Percentiles rank a stretch among this genome's conserved stretches.
phyloP scores from a whole-genome alignment of 495 filamentous ascomycete species.

The Oleoguttula mirabilis region DNA sequence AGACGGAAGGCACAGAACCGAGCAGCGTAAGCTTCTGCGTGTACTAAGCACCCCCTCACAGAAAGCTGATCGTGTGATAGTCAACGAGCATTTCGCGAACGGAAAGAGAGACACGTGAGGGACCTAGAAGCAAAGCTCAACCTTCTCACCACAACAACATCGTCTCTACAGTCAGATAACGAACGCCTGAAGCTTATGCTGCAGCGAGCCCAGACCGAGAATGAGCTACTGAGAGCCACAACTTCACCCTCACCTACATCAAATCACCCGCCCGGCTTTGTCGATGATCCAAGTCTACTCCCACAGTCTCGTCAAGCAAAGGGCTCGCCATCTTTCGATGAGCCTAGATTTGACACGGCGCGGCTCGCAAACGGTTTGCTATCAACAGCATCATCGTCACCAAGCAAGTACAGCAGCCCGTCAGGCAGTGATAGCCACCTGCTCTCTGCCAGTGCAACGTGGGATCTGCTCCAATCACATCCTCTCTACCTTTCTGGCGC shows the following conservation, averaged over 20 bases:
- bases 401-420: constrained; percentile 51
- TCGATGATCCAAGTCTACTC: constrained; percentile 15
- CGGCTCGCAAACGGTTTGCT: constrained; percentile 13
- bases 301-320: constrained; percentile 8
- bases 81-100: constrained; percentile 92
- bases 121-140: constrained; percentile 82
- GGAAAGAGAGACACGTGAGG: constrained; percentile 87
- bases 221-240: constrained; percentile 75
- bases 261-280: constrained; percentile 13
- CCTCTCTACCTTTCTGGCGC: constrained; percentile 64
- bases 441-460: constrained; percentile 68
- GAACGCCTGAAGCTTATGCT: constrained; percentile 73
- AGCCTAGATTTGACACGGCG: constrained; percentile 25
- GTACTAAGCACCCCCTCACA: constrained; percentile 5
- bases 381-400: constrained; percentile 56
- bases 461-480: constrained; percentile 83
- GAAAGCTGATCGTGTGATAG: constrained; percentile 33
- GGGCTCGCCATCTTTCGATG: neutral
- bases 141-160: constrained; percentile 49
- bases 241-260: constrained; percentile 5
- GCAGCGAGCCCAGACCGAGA: constrained; percentile 71
- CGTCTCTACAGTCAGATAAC: constrained; percentile 54
- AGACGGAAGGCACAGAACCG: constrained; percentile 91
- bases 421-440: constrained; percentile 28
- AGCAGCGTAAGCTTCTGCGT: constrained; percentile 58